These are phyloP conservation scores for Setaria italica DNA, from an alignment of 202 grass and related monocot genomes.

Conservation along the genomic window DNA sequence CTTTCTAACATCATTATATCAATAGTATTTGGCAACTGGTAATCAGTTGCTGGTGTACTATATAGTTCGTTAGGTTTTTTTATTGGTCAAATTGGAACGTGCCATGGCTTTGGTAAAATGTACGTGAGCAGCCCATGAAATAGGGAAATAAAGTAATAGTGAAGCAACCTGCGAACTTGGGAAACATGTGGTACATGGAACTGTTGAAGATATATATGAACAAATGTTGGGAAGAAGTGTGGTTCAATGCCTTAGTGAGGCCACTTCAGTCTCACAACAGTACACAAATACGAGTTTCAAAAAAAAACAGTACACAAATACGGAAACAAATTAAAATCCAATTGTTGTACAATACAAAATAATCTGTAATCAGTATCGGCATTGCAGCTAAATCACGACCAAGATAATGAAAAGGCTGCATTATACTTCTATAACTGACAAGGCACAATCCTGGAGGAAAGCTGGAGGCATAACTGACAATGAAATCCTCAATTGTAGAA, in stretches of 20 bases:
- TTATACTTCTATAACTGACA: constrained; percentile 43
- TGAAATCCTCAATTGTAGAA: constrained; percentile 41
- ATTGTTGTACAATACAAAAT: constrained; percentile 52
- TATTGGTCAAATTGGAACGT: background rate
- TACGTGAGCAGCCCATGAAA: background rate
- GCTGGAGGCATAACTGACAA: constrained; percentile 37
- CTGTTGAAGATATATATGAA: background rate
- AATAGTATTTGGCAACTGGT: background rate
- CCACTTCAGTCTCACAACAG: constrained; percentile 22
- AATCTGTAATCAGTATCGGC: constrained; percentile 31
- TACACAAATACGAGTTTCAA: constrained; percentile 7
- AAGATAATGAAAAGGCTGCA: constrained; percentile 41
- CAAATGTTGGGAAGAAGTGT: background rate
- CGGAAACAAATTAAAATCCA: constrained; percentile 39
- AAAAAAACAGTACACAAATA: constrained; percentile 33
- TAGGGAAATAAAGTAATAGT: background rate
- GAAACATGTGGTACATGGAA: background rate
- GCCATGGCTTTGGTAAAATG: background rate
- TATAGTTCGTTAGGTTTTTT: background rate
- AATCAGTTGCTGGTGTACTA: background rate
- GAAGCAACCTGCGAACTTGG: background rate
- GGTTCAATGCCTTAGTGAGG: background rate
- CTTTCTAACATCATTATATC: background rate
- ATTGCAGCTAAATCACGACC: constrained; percentile 36
- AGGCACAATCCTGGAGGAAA: background rate